phyloP scores from a whole-genome alignment of 768 basidiomycete species.

The Suillus spraguei region DNA sequence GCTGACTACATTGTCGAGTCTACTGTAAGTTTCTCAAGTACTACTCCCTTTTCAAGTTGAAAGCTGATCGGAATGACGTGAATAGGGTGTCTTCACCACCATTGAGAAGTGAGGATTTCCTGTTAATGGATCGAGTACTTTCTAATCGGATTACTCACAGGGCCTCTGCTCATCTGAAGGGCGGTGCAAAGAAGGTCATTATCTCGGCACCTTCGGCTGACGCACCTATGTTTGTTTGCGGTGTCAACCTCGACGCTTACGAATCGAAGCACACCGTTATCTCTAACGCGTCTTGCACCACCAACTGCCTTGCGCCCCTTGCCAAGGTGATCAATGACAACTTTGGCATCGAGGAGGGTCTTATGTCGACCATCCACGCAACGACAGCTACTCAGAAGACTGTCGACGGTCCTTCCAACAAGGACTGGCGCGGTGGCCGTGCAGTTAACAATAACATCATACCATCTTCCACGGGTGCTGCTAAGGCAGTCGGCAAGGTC shows the following conservation, averaged over 20 bases:
- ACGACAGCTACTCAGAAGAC: conserved; percentile 97
- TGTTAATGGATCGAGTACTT: conserved; percentile 11
- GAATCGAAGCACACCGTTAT: conserved; percentile 89
- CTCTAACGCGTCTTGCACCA: conserved; percentile 99
- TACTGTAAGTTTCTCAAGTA: conserved; percentile 56
- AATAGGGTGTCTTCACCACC: conserved; percentile 95
- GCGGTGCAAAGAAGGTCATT: conserved; percentile 99
- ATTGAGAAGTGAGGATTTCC: conserved; percentile 66
- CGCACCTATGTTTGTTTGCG: conserved; percentile 92
- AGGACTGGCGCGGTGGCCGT: conserved; percentile 98
- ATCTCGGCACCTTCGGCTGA: conserved; percentile 99
- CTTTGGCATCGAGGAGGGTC: conserved; percentile 92
- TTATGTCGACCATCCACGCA: conserved; percentile 99
- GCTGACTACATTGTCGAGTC: conserved; percentile 97
- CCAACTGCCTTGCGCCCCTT: conserved; percentile 99
- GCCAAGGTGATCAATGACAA: conserved; percentile 99
- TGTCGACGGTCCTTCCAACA: conserved; percentile 91
- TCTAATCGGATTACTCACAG: conserved; percentile 35
- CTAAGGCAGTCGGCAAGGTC: conserved; percentile 99
- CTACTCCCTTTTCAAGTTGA: background rate
- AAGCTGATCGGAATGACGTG: conserved; percentile 17
- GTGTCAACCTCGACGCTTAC: conserved; percentile 95
- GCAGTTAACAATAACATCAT: conserved; percentile 98
- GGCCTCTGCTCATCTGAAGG: conserved; percentile 92
- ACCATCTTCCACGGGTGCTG: conserved; percentile 97